Conservation (phyloP, 805 yeast species). For the Tetrapisispora phaffii region DNA sequence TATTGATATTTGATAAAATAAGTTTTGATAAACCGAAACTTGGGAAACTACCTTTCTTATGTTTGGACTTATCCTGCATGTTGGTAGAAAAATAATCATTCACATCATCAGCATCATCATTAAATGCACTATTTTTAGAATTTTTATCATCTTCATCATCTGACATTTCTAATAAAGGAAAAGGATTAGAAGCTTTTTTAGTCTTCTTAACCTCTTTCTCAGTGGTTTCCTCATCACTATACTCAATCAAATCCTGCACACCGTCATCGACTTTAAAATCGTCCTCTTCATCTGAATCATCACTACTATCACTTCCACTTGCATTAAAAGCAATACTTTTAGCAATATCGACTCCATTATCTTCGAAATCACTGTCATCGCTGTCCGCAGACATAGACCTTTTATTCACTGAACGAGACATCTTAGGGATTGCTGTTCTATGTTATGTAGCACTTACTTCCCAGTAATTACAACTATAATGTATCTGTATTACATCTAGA, state of each 20-base stretch:
- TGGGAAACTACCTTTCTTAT: conserved; percentile 70
- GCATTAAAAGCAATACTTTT: conserved; percentile 42
- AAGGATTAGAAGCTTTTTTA: conserved; percentile 15
- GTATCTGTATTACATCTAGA: no score
- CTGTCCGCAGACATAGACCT: neutral
- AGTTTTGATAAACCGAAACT: conserved; percentile 79
- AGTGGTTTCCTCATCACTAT: conserved; percentile 26
- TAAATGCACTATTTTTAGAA: conserved; percentile 26
- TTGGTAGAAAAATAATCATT: conserved; percentile 34
- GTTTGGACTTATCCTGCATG: conserved; percentile 22
- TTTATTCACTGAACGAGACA: neutral
- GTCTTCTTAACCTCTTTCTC: conserved; percentile 23
- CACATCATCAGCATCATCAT: conserved; percentile 38
- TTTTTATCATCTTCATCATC: conserved; percentile 36
- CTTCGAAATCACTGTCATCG: conserved; percentile 36
- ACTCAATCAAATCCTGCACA: conserved; percentile 18
- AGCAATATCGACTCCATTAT: conserved; percentile 46
- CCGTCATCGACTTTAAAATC: conserved; percentile 11
- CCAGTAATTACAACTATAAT: no score
- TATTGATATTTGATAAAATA: conserved; percentile 56
- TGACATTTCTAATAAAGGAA: conserved; percentile 45
- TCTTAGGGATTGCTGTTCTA: neutral
- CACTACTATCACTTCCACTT: conserved; percentile 32
- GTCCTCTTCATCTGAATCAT: conserved; percentile 21
- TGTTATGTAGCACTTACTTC: no score